phyloP scores from a whole-genome alignment of 2,329 filamentous ascomycete genomes.

The Allantophomopsis cytisporea region DNA sequence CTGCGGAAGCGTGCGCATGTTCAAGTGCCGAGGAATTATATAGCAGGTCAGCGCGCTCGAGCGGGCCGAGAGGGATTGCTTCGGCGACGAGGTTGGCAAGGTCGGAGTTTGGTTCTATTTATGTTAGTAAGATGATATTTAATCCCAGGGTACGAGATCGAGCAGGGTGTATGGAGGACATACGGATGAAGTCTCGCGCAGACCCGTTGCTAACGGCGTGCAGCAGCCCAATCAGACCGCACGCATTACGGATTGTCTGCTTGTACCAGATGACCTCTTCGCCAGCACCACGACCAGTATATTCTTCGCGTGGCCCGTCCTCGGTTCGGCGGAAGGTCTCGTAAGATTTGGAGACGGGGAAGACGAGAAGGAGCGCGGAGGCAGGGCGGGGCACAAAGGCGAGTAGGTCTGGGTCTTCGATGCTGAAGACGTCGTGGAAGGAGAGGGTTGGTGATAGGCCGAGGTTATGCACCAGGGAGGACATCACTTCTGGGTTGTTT shows the following conservation, averaged over 20 bases:
- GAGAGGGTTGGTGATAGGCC: constrained; percentile 64
- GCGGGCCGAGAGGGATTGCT: constrained; percentile 57
- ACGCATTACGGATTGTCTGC: constrained; percentile 90
- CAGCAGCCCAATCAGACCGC: constrained; percentile 77
- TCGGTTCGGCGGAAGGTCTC: constrained; percentile 64
- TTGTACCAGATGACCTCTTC: constrained; percentile 89
- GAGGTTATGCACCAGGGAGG: constrained; percentile 66
- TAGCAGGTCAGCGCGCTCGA: constrained; percentile 57
- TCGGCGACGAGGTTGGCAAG: constrained; percentile 52
- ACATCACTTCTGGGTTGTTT: constrained; percentile 84
- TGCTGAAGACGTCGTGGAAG: constrained; percentile 87
- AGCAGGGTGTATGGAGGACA: constrained; percentile 52
- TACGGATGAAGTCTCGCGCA: constrained; percentile 75
- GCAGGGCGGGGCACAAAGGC: constrained; percentile 83
- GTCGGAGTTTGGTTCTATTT: constrained; percentile 17
- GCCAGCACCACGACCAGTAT: constrained; percentile 48
- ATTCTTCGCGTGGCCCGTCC: constrained; percentile 50
- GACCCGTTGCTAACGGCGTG: constrained; percentile 73
- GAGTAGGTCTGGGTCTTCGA: constrained; percentile 77
- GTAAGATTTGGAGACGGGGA: constrained; percentile 72
- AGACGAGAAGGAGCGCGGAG: constrained; percentile 82
- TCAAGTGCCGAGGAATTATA: constrained; percentile 71
- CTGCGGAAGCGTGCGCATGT: constrained; percentile 68
- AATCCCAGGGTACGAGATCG: constrained; percentile 45
- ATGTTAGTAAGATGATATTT: constrained; percentile 29